These are phyloP conservation scores for Epicoccum nigrum DNA, from an alignment of 2,329 filamentous ascomycete species.

Conservation along the genomic window DNA sequence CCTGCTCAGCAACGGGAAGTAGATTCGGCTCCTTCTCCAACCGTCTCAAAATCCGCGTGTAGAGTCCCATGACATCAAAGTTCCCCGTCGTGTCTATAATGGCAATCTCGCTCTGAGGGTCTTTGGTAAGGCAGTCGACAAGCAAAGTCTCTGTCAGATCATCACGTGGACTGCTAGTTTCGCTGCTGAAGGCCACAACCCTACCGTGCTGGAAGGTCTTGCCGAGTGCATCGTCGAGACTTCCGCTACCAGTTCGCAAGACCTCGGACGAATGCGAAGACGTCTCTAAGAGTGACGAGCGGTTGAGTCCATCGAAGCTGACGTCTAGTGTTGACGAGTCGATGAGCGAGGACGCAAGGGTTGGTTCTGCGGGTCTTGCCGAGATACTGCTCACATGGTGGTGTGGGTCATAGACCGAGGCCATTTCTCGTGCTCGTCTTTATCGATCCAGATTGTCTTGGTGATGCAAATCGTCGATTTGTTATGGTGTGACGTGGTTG, in stretches of 20 bases:
- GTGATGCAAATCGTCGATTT: background rate
- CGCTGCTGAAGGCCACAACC: slow-evolving; percentile 1
- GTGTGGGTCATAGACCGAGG: background rate
- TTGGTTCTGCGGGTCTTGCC: background rate
- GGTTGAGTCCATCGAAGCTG: background rate
- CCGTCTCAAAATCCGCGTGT: background rate
- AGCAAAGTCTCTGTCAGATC: slow-evolving; percentile 39
- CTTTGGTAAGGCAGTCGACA: slow-evolving; percentile 46
- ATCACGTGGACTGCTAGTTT: background rate
- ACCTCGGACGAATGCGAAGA: background rate
- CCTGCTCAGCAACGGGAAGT: too few species aligned
- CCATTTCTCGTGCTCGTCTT: background rate
- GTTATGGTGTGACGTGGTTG: slow-evolving; percentile 19
- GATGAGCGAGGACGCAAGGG: slow-evolving; percentile 5
- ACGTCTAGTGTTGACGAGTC: background rate
- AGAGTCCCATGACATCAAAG: slow-evolving; percentile 52
- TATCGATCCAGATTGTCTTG: background rate
- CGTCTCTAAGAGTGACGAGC: background rate
- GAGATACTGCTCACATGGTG: background rate
- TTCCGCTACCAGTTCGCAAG: background rate
- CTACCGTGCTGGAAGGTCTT: background rate
- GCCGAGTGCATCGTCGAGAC: background rate
- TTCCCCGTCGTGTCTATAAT: slow-evolving; percentile 56
- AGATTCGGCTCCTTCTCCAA: background rate
- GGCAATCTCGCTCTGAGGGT: slow-evolving; percentile 40